Evolutionary conservation across 1,139 yeast species (phyloP).

Genomic region (Zygotorulaspora mrakii): DNA sequence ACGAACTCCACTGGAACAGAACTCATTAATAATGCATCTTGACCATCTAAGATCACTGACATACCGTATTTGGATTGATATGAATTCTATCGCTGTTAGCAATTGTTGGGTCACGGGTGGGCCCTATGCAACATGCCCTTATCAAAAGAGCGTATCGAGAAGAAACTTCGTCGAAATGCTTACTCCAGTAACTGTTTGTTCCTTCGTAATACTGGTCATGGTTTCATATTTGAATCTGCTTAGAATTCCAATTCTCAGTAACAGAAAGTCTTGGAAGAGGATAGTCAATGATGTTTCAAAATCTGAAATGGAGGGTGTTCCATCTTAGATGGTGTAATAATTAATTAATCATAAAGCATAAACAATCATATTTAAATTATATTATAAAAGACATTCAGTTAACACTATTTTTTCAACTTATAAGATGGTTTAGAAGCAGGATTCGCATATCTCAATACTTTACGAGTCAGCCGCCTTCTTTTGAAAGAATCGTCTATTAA

Average conservation of each 20-base stretch:
- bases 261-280: slow-evolving; percentile 54
- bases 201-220: slow-evolving; percentile 46
- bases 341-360: slow-evolving; percentile 4
- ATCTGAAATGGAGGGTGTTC: slow-evolving; percentile 58
- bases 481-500: slow-evolving; percentile 54
- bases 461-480: slow-evolving; percentile 52
- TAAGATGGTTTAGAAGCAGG: slow-evolving; percentile 39
- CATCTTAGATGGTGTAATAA: slow-evolving; percentile 41
- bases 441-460: slow-evolving; percentile 48
- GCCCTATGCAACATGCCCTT: slow-evolving; percentile 74
- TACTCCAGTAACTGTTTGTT: slow-evolving; percentile 62
- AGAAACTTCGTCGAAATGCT: slow-evolving; percentile 60
- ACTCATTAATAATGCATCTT: slow-evolving; percentile 33
- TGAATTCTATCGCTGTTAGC: slow-evolving; percentile 70
- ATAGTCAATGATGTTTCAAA: slow-evolving; percentile 44
- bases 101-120: slow-evolving; percentile 90
- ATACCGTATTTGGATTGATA: slow-evolving; percentile 64
- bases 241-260: slow-evolving; percentile 50
- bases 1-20: slow-evolving; percentile 46
- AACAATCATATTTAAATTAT: neutral
- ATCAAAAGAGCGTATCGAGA: slow-evolving; percentile 51
- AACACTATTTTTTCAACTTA: slow-evolving; percentile 10
- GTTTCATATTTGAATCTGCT: slow-evolving; percentile 40
- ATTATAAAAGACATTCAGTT: neutral
- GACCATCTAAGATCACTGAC: slow-evolving; percentile 11